Conservation (phyloP, 352 stramenopile genomes). For the Thraustochytrium striatum region DNA sequence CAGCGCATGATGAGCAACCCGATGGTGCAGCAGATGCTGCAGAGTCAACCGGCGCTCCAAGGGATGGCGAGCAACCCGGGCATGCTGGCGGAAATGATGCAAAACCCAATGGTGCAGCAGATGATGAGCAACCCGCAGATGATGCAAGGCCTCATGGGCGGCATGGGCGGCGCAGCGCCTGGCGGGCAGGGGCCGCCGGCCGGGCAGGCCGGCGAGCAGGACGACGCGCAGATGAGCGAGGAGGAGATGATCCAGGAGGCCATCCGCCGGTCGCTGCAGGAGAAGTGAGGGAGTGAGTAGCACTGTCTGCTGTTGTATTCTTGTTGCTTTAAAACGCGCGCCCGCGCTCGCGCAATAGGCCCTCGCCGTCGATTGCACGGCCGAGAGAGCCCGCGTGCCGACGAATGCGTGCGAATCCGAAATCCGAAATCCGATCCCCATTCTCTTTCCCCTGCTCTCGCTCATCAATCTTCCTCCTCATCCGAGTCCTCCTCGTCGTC, state of each 20-base stretch:
- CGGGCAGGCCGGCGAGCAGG: neutral
- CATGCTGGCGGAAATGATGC: neutral
- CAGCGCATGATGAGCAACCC: neutral
- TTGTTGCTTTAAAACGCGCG: no score
- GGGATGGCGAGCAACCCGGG: constrained; percentile 4
- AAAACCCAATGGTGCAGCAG: constrained; percentile 64
- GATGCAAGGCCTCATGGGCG: constrained; percentile 59
- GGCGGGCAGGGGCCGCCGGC: constrained; percentile 45
- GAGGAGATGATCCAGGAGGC: constrained; percentile 73
- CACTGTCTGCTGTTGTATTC: no score
- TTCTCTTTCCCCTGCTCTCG: no score
- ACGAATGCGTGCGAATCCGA: no score
- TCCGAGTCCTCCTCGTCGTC: constrained; percentile 33
- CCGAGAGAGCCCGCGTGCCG: no score
- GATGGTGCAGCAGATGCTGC: constrained; percentile 3
- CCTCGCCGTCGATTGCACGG: no score
- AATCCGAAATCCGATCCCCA: no score
- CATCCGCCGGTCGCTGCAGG: constrained; percentile 64
- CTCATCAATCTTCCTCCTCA: neutral
- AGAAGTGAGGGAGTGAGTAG: constrained; percentile 54
- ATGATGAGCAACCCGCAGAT: constrained; percentile 63
- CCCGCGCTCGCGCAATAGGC: no score
- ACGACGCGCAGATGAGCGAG: constrained; percentile 64
- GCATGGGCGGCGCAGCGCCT: constrained; percentile 58
- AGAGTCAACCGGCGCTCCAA: neutral